A percentile compares a stretch with the other conserved stretches of the same genome.
These are phyloP conservation scores for Euryodendron excelsum DNA, from an alignment of 148 eudicot genomes.

Conservation along the genomic window DNA sequence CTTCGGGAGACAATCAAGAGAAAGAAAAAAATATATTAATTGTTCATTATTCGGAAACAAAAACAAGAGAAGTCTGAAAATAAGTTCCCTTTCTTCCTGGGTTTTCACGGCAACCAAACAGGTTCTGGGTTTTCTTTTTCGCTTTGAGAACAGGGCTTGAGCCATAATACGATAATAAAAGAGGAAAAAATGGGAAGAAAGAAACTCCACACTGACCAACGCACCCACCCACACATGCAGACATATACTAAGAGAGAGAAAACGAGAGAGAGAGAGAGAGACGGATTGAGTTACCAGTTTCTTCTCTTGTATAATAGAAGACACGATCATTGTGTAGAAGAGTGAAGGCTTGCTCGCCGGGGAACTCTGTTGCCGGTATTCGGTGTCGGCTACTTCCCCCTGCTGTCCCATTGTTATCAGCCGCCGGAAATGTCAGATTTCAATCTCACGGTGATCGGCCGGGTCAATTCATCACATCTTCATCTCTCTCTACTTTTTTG, in stretches of 20 bases:
- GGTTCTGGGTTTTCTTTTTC: neutral
- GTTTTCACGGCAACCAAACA: neutral
- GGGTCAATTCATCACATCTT: neutral
- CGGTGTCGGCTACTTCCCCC: neutral
- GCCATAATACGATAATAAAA: neutral
- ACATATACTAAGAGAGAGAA: no score
- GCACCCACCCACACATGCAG: no score
- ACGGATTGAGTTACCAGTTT: conserved; percentile 8
- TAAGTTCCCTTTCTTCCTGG: no score
- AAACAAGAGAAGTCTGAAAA: no score
- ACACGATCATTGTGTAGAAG: neutral
- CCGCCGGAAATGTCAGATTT: neutral
- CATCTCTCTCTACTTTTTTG: neutral
- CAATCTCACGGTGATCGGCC: neutral
- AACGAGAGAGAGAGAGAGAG: neutral
- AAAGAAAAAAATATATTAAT: no score
- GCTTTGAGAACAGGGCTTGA: neutral
- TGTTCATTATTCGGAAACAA: no score
- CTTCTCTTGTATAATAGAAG: conserved; percentile 7
- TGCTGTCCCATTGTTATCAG: conserved; percentile 4
- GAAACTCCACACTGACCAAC: no score
- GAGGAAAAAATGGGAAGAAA: no score
- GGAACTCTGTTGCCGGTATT: neutral
- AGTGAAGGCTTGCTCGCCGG: conserved; percentile 1
- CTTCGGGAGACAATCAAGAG: no score